Evolutionary conservation across 345 rosid genomes (phyloP).

Genomic region (Acer saccharum): DNA sequence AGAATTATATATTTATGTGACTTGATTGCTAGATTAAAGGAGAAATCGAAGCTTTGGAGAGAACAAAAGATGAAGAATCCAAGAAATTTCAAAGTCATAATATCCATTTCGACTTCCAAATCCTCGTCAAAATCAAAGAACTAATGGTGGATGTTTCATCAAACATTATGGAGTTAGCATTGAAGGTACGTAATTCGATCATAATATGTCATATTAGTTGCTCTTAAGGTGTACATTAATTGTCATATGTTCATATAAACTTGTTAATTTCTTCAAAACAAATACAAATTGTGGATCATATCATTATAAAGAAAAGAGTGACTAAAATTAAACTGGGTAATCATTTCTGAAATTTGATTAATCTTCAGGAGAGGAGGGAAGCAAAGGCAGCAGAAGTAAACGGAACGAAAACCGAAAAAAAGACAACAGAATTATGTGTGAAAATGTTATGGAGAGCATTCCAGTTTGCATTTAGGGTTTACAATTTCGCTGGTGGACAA

Average conservation of each 20-base stretch:
- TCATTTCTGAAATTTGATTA: not conserved
- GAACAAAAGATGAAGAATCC: slow-evolving; percentile 79
- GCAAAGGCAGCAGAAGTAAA: slow-evolving; percentile 43
- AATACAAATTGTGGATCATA: not conserved
- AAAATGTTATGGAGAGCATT: slow-evolving; percentile 85
- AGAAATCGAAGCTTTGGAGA: slow-evolving; percentile 71
- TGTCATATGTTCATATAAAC: too few relatives aligned
- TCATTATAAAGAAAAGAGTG: not conserved
- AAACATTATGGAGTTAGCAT: slow-evolving; percentile 76
- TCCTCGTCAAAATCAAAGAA: slow-evolving; percentile 75
- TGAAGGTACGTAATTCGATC: slow-evolving; percentile 50
- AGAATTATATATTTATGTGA: too few relatives aligned
- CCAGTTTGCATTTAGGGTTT: slow-evolving; percentile 83
- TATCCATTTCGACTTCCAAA: slow-evolving; percentile 66
- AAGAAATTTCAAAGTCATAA: slow-evolving; percentile 77
- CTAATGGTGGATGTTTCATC: slow-evolving; percentile 88
- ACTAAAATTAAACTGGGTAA: not conserved
- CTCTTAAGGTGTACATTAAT: not conserved
- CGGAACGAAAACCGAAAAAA: slow-evolving; percentile 35
- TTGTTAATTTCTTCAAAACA: too few relatives aligned
- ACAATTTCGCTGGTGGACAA: slow-evolving; percentile 83
- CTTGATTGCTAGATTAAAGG: slow-evolving; percentile 56
- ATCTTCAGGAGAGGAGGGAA: slow-evolving; percentile 61
- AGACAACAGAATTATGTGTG: slow-evolving; percentile 29
- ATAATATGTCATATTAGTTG: too few relatives aligned